Base-by-base conservation (phyloP, 2,329 filamentous ascomycete species). In the Sclerotinia trifoliorum region DNA sequence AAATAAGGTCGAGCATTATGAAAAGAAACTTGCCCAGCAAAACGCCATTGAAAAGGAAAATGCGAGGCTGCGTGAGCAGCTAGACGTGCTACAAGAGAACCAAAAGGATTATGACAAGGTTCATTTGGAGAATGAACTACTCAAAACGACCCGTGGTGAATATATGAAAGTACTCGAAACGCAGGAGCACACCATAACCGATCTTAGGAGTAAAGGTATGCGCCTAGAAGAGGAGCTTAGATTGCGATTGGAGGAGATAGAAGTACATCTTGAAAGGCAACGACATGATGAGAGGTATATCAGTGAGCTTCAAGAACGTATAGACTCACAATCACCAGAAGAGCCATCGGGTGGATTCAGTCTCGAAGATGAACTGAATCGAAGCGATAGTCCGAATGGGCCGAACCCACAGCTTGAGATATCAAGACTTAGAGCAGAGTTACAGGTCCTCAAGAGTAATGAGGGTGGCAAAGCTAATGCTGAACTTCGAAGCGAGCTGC, bases 1-100 rank as follows among this genome's bases (percentile, higher is more conserved):
- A 70, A 89, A 89, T 72, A 86, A 83, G 66, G 85, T 85, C 10
- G 87, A 88, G 66, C 82, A 87, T 68, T 85, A 86, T 75, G 85
- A 86, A 76, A 85, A 87, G 76, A 89, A 89, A 77, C 81, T 89
- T 19, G 85, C 87, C 74, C 81, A 81, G 19, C 82, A 85, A 73
- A 84, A 84, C 68, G 79, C 82, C 24, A 78, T 87, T 46, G 84
- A 85, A 69, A 83, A 81, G 66, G 85, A 88, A 72, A 82, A 87
- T 60, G 80, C 84, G 65, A 81, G 83, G 46, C 79, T 88, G 8
- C 81, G 84, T 68, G 84, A 84, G 69, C 84, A 86, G 73, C 82
- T 84, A 69, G 82, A 83, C 46, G 82, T 86, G 70, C 77, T 86
- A 64, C 80, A 84, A 72, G 82, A 82, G 67, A 81, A 84, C 67